phyloP scores from a whole-genome alignment of 768 basidiomycete genomes.

The Neoboletus brunneissimus region DNA sequence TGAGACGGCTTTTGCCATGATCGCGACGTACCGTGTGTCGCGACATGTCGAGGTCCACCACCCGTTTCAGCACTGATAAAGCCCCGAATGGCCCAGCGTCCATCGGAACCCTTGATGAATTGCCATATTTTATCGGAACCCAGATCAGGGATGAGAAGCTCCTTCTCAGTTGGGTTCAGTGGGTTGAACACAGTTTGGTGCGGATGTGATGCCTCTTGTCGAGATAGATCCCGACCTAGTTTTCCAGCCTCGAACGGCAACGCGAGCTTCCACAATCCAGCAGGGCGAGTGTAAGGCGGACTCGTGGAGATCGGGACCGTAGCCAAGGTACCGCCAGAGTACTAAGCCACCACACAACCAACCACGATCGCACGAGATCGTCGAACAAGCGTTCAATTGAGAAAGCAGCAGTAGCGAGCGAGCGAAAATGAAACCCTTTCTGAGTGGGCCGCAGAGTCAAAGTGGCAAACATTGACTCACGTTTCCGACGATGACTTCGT shows the following conservation, averaged over 20 bases:
- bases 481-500: constrained; percentile 66
- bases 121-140: constrained; percentile 69
- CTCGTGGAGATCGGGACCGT: constrained; percentile 53
- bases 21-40: constrained; percentile 51
- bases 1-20: neutral
- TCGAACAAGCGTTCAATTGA: no score
- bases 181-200: constrained; percentile 58
- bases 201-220: constrained; percentile 74
- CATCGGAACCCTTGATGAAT: constrained; percentile 42
- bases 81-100: constrained; percentile 49
- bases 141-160: constrained; percentile 72
- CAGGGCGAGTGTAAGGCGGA: constrained; percentile 42
- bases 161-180: constrained; percentile 45
- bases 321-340: constrained; percentile 60
- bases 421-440: neutral
- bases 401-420: neutral
- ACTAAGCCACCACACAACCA: constrained; percentile 43
- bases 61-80: constrained; percentile 51
- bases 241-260: constrained; percentile 41
- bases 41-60: constrained; percentile 70
- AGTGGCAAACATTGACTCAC: constrained; percentile 44
- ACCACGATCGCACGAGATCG: neutral
- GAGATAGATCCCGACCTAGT: constrained; percentile 58
- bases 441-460: neutral
- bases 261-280: constrained; percentile 35